Base-by-base conservation (phyloP, 495 filamentous ascomycete genomes). In the Jackrogersella multiformis region DNA sequence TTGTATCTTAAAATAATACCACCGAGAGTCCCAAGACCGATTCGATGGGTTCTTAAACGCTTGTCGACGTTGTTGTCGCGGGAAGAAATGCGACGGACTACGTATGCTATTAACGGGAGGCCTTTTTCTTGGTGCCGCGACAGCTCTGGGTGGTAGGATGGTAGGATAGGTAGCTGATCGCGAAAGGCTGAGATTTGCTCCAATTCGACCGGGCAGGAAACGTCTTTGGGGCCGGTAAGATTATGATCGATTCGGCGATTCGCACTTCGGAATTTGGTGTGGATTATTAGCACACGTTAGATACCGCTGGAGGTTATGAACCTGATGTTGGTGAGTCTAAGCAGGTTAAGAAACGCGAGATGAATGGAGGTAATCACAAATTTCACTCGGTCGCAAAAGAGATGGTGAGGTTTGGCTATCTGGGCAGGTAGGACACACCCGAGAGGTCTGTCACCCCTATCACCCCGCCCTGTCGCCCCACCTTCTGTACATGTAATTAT, bases 1-100 rank as follows among this genome's bases (percentile, higher is more conserved):
- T 65, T 61, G 67, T 65, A 56, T 70, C 67, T 70, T 62, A 61
- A 66, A 70, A 66, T 70, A 70, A 70, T 62, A 38, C 52, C 54
- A 32, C 34, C 54, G 26, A 48, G 23, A 35, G 18, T 57, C 45
- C 35, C 26, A 34, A 34, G 57, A 12, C 56, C 44, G 67, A 52
- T 18, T 36, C 67, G 56, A 32, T 30, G 26, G 7, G 7, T 3
- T 3, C 26, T 53, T 32, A 26, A 51, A 30, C 32, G 49, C 26
- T 59, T 5, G 44, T 64, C 21, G 56, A 21, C 24, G 12, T 28
- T 45, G 23, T 15, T 39, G 42, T 61, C 32, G 55, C 30, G 34
- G 56, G 36, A 57, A 20, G 48, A 48, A n/a, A 51, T 57, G 36
- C 56, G 56, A 52, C 32, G 41, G 13, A 41, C 38, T 23, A 51